Evolutionary conservation across 495 filamentous ascomycete species (phyloP).

Genomic region (Xylaria intraflava): DNA sequence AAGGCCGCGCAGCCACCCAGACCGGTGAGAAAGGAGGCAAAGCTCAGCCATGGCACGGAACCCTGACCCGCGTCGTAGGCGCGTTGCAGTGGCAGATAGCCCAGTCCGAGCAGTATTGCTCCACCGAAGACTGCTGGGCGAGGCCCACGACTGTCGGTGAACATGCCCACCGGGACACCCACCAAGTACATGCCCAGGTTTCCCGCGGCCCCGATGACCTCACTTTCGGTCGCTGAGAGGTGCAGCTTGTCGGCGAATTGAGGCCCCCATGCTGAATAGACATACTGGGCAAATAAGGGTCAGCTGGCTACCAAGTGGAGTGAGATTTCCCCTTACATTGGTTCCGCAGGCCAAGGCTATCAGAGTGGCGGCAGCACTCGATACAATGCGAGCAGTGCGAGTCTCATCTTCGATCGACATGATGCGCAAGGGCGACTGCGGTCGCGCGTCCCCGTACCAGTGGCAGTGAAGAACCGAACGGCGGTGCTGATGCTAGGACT

Average conservation of each 20-base stretch:
- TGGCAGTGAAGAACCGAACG: neutral
- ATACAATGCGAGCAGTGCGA: constrained; percentile 57
- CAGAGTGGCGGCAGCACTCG: constrained; percentile 75
- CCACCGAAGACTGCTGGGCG: constrained; percentile 70
- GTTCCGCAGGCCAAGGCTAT: constrained; percentile 89
- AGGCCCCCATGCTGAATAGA: constrained; percentile 96
- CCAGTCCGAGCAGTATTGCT: constrained; percentile 58
- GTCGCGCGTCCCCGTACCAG: neutral
- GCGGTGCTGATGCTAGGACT: neutral
- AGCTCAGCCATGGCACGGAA: constrained; percentile 61
- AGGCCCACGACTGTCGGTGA: constrained; percentile 80
- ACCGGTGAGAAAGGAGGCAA: constrained; percentile 80
- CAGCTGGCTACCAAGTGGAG: neutral
- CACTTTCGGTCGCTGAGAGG: constrained; percentile 82
- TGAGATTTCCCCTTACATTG: constrained; percentile 58
- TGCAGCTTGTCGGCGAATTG: constrained; percentile 83
- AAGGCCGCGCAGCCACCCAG: constrained; percentile 85
- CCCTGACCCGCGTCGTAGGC: constrained; percentile 58
- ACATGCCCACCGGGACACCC: constrained; percentile 82
- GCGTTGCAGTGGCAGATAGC: constrained; percentile 74
- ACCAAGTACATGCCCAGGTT: constrained; percentile 93
- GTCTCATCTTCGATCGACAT: constrained; percentile 36
- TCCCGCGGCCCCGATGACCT: constrained; percentile 84
- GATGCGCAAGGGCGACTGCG: neutral
- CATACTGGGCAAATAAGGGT: constrained; percentile 57